A percentile compares a stretch with the other conserved stretches of the same genome.
Conservation (phyloP, 2,329 filamentous ascomycete genomes). For the Fusarium falciforme region DNA sequence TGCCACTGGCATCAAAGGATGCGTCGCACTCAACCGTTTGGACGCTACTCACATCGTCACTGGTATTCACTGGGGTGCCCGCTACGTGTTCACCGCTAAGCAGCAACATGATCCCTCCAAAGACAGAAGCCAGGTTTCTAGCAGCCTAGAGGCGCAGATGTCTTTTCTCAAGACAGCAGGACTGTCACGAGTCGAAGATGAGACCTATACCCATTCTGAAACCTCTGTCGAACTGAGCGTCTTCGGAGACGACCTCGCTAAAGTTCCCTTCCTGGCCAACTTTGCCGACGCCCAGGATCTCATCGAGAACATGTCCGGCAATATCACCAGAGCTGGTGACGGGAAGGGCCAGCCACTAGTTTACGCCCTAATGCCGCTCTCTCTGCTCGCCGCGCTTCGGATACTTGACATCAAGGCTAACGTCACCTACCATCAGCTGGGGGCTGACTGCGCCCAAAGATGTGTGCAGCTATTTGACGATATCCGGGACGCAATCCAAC, state of each 20-base stretch:
- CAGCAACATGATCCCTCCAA: neutral
- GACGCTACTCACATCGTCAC: neutral
- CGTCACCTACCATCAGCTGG: neutral
- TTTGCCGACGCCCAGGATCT: neutral
- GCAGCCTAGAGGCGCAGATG: neutral
- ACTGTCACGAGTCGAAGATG: neutral
- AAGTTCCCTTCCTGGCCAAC: neutral
- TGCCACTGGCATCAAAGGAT: neutral
- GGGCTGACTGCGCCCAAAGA: neutral
- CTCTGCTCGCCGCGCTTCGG: neutral
- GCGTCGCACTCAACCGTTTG: neutral
- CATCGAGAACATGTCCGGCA: neutral
- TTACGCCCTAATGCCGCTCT: neutral
- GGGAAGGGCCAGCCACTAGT: neutral
- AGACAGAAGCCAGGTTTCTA: neutral
- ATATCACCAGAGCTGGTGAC: neutral
- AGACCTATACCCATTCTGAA: neutral
- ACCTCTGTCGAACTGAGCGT: neutral
- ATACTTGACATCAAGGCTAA: neutral
- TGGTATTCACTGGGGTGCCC: neutral
- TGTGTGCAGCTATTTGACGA: neutral
- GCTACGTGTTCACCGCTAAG: neutral
- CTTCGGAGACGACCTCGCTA: neutral
- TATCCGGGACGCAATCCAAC: neutral
- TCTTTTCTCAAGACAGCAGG: neutral